Evolutionary conservation across 768 basidiomycete species (phyloP).

Genomic region (Lyophyllum shimeji): DNA sequence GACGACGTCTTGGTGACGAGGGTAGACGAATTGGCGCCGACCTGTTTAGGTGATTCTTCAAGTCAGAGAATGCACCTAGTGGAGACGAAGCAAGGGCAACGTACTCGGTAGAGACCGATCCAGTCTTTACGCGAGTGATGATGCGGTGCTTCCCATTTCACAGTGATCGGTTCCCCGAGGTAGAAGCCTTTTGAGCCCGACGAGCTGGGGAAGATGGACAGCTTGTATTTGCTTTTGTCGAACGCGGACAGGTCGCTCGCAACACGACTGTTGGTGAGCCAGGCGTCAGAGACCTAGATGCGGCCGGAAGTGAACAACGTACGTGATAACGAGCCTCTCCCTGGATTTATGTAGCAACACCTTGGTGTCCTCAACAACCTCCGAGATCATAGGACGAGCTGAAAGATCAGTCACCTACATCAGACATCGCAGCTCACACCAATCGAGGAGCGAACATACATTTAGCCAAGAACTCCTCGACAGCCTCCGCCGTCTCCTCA

Average conservation of each 20-base stretch:
- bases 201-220: conserved; percentile 55
- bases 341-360: conserved; percentile 87
- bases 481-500: conserved; percentile 87
- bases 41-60: conserved; percentile 38
- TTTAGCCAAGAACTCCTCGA: conserved; percentile 91
- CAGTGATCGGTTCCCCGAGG: conserved; percentile 85
- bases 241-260: conserved; percentile 78
- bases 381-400: conserved; percentile 89
- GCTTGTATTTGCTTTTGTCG: conserved; percentile 77
- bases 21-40: conserved; percentile 84
- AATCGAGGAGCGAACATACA: conserved; percentile 52
- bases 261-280: conserved; percentile 57
- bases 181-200: conserved; percentile 67
- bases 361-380: conserved; percentile 92
- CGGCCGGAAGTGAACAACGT: conserved; percentile 27
- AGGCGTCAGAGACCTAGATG: background rate
- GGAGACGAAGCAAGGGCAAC: conserved; percentile 11
- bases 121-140: conserved; percentile 91
- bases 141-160: conserved; percentile 85
- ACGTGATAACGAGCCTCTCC: conserved; percentile 92
- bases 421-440: background rate
- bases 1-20: conserved; percentile 84
- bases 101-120: conserved; percentile 89
- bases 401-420: conserved; percentile 13
- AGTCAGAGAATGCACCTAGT: background rate